Percentiles rank a stretch among this genome's conserved stretches.
phyloP scores from a whole-genome alignment of 768 basidiomycete genomes.

The Galerina marginata region DNA sequence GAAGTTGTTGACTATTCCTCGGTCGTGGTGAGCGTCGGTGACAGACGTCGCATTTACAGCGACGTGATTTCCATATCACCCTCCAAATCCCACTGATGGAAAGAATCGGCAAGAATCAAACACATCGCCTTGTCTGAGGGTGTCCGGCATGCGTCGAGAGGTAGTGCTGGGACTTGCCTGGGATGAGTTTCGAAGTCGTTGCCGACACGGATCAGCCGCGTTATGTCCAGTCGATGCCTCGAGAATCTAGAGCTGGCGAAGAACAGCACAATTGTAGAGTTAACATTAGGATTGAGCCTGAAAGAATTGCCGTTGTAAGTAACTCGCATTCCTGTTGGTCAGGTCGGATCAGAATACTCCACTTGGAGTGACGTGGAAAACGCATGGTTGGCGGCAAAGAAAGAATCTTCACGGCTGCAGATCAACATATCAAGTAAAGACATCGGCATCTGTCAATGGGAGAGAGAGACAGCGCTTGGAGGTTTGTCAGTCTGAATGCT shows the following conservation, averaged over 20 bases:
- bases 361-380: background rate
- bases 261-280: no score
- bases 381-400: background rate
- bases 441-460: no score
- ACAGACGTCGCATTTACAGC: conserved; percentile 11
- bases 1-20: background rate
- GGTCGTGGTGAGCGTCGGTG: background rate
- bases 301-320: background rate
- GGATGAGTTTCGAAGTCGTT: no score
- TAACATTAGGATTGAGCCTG: no score
- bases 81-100: conserved; percentile 12
- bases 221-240: background rate
- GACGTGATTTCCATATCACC: conserved; percentile 11
- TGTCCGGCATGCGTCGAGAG: background rate
- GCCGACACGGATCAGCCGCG: background rate
- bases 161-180: no score
- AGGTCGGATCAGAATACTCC: background rate
- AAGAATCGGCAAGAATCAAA: background rate
- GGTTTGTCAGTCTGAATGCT: no score
- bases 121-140: background rate
- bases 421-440: no score
- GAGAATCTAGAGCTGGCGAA: no score
- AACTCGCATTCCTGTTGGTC: background rate
- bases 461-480: no score
- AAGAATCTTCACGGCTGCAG: background rate